Base-by-base conservation (phyloP, 352 stramenopile species). In the Pythium graminicola region DNA sequence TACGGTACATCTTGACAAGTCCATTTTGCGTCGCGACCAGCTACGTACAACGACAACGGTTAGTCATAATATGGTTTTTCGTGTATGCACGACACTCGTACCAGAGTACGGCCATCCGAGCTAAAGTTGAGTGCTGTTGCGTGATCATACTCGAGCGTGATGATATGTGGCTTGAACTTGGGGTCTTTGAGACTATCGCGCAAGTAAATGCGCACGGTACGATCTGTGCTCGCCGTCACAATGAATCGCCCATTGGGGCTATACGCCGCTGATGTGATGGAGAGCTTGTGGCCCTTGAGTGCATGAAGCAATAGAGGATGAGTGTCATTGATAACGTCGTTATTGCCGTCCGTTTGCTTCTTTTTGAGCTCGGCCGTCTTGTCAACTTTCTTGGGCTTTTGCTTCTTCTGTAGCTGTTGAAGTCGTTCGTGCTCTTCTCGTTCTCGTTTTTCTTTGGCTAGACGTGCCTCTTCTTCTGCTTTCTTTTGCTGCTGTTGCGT, bases 101-200 rank as follows among this genome's bases (percentile, higher is more conserved):
- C 78, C 56, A 92, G 57, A 48, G 62, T 85, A 26, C 80, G 77
- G 42, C 81, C 81, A 32, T 92, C 81, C 0, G 70, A 81, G 57
- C 78, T 89, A 46, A 92, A 92, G 29, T 57, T 79, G 57, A 89
- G 70, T 7, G 81, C 76, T 0, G 81, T 89, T 2, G 61, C 81
- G 48, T 92, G 73, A 43, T 92, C 81, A 54, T 89, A 92, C 57
- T 89, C 78, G 26, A 87, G 82, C 36, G 71, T 76, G 56, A 92
- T 87, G 22, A 69, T 62, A 41, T 87, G 75, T 28, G 72, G 49
- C 26, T 73, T 73, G 14, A 73, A 62, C 57, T 81, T 83, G 54
- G 86, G 82, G 48, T 83, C 72, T 8, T 63, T 65, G 14, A 92
- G 61, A 17, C 67, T 70, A 6, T 87, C 81, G 39, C 81, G 75